phyloP scores from a whole-genome alignment of 495 filamentous ascomycete species.

The Talaromyces stipitatus region DNA sequence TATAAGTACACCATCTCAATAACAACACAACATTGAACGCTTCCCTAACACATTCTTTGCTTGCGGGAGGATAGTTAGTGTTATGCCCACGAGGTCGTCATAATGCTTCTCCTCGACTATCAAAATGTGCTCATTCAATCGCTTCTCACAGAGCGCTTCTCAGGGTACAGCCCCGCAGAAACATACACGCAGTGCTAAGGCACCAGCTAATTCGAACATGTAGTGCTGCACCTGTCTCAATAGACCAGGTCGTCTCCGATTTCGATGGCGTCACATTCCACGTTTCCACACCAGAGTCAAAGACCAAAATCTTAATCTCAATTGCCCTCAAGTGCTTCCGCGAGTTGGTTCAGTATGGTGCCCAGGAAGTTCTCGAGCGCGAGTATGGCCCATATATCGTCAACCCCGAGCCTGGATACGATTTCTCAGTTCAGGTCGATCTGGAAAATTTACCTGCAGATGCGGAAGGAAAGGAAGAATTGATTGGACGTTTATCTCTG shows the following conservation, averaged over 20 bases:
- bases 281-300: slow-evolving; percentile 88
- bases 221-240: slow-evolving; percentile 74
- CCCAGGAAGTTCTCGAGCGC: slow-evolving; percentile 78
- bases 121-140: slow-evolving; percentile 97
- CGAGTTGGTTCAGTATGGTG: slow-evolving; percentile 88
- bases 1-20: neutral
- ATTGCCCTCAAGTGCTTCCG: slow-evolving; percentile 89
- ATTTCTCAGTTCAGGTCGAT: slow-evolving; percentile 88
- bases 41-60: neutral
- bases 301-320: slow-evolving; percentile 87
- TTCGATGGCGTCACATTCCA: slow-evolving; percentile 98
- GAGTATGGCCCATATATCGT: slow-evolving; percentile 94
- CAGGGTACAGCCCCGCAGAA: slow-evolving; percentile 51
- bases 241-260: slow-evolving; percentile 96
- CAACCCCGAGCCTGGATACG: slow-evolving; percentile 78
- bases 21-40: neutral
- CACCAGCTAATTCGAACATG: slow-evolving; percentile 24
- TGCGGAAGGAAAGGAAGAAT: slow-evolving; percentile 71
- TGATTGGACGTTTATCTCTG: slow-evolving; percentile 77
- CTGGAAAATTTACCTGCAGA: slow-evolving; percentile 77
- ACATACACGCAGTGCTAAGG: slow-evolving; percentile 12
- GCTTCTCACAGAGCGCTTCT: slow-evolving; percentile 89
- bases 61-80: neutral
- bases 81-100: slow-evolving; percentile 19
- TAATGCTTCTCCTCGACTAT: slow-evolving; percentile 96